Conservation (phyloP, 164 flowering plant genomes). For the Santalum album region DNA sequence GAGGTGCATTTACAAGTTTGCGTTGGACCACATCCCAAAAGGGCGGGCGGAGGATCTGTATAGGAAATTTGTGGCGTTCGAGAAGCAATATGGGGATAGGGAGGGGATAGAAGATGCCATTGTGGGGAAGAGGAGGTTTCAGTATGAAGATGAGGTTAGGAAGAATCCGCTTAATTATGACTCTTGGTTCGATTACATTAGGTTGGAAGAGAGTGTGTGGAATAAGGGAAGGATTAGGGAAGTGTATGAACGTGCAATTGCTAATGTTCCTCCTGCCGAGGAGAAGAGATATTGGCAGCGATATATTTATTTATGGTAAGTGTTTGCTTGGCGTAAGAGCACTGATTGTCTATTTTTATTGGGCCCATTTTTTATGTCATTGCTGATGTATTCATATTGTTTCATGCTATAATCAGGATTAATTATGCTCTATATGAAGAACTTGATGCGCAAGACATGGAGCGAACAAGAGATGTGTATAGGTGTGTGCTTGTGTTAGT, state of each 20-base stretch:
- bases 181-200: conserved; percentile 81
- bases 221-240: conserved; percentile 63
- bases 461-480: conserved; percentile 73
- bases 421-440: conserved; percentile 91
- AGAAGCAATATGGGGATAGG: conserved; percentile 85
- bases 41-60: conserved; percentile 86
- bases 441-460: conserved; percentile 73
- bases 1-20: conserved; percentile 80
- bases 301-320: conserved; percentile 84
- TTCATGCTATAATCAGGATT: conserved; percentile 40
- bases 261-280: conserved; percentile 87
- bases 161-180: conserved; percentile 85
- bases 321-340: neutral
- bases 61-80: conserved; percentile 83
- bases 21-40: conserved; percentile 84
- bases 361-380: neutral
- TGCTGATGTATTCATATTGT: neutral
- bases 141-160: conserved; percentile 86
- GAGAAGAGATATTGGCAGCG: conserved; percentile 98
- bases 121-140: conserved; percentile 89
- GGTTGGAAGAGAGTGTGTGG: conserved; percentile 77
- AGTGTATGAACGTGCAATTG: conserved; percentile 84
- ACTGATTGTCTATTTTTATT: neutral
- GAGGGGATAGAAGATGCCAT: conserved; percentile 95
- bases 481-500: conserved; percentile 25